Conservation (phyloP, 208 protist species). For the Leptomonas pyrrhocoris region DNA sequence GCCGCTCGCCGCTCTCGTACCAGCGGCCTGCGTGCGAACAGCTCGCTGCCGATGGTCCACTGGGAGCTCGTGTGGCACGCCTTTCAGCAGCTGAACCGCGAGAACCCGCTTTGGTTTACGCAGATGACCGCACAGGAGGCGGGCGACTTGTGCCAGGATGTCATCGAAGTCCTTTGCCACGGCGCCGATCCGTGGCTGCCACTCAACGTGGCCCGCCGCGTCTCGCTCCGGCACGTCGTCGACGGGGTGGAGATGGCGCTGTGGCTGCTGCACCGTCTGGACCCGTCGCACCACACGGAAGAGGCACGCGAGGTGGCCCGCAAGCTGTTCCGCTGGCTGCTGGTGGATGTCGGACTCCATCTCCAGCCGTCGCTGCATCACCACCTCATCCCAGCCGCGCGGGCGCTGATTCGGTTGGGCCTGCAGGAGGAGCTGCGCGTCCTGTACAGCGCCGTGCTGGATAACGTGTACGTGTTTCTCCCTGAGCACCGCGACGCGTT, state of each 20-base stretch:
- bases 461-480: conserved; percentile 72
- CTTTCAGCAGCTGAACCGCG: conserved; percentile 81
- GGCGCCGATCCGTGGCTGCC: conserved; percentile 83
- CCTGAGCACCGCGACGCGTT: conserved; percentile 69
- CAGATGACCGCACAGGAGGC: conserved; percentile 57
- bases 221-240: conserved; percentile 64
- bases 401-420: conserved; percentile 69
- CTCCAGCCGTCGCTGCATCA: conserved; percentile 71
- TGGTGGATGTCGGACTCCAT: conserved; percentile 82
- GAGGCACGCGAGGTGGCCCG: conserved; percentile 69
- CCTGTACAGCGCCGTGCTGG: conserved; percentile 83
- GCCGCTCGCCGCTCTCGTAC: not conserved
- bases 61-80: conserved; percentile 80
- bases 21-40: conserved; percentile 5
- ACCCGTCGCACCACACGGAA: conserved; percentile 71
- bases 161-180: conserved; percentile 72
- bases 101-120: conserved; percentile 66
- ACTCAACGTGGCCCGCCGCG: conserved; percentile 72
- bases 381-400: conserved; percentile 71
- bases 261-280: conserved; percentile 79
- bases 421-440: conserved; percentile 71
- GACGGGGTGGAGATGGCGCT: conserved; percentile 85
- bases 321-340: conserved; percentile 82
- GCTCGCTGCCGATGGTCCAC: conserved; percentile 76
- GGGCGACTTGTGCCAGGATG: conserved; percentile 58